Conservation (phyloP, 108 stramenopile genomes). For the Nitzschia sp. region DNA sequence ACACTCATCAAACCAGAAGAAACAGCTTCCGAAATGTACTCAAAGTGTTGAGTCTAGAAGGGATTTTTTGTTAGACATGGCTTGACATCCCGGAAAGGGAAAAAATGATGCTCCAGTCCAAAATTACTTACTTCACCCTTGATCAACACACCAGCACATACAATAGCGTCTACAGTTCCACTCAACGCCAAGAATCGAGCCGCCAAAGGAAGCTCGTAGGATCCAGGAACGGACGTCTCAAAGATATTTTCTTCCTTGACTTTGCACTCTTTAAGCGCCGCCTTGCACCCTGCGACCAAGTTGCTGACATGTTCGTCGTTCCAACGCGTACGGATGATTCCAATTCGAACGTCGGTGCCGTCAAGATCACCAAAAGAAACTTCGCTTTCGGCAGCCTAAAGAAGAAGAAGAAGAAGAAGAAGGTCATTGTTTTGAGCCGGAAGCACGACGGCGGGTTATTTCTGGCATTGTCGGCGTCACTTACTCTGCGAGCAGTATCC, state of each 20-base stretch:
- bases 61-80: neutral
- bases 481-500: neutral
- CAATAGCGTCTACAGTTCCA: slow-evolving; percentile 95
- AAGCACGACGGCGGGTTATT: no score
- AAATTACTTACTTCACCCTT: slow-evolving; percentile 85
- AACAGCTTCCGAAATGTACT: slow-evolving; percentile 96
- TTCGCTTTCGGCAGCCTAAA: slow-evolving; percentile 80
- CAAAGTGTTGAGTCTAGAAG: slow-evolving; percentile 92
- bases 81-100: neutral
- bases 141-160: slow-evolving; percentile 94
- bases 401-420: neutral
- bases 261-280: slow-evolving; percentile 82
- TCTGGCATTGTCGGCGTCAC: no score
- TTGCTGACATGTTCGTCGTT: slow-evolving; percentile 87
- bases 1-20: slow-evolving; percentile 95
- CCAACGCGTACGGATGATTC: slow-evolving; percentile 89
- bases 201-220: slow-evolving; percentile 96
- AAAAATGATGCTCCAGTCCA: neutral
- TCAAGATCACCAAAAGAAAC: slow-evolving; percentile 80
- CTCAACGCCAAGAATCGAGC: slow-evolving; percentile 91
- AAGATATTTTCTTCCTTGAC: slow-evolving; percentile 86
- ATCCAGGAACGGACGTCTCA: slow-evolving; percentile 94
- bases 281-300: slow-evolving; percentile 71
- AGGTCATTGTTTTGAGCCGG: no score
- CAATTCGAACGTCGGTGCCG: slow-evolving; percentile 74